Evolutionary conservation across 257 asterid species (phyloP).

Genomic region (Rehmannia glutinosa): DNA sequence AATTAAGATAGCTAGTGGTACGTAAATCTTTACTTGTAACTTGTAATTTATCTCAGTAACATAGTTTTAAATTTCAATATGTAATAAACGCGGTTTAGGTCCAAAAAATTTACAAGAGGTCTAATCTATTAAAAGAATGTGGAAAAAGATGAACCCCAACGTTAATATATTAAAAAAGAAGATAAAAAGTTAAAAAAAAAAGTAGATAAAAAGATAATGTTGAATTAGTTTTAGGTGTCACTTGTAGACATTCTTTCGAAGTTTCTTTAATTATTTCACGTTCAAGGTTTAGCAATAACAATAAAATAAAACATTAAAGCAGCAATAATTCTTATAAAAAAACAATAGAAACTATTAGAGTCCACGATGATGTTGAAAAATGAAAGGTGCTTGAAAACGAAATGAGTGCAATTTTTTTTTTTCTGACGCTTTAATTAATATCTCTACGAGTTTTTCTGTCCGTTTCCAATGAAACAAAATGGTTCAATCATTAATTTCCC

Average conservation of each 20-base stretch:
- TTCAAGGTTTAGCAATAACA: conserved; percentile 18
- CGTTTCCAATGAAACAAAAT: conserved; percentile 18
- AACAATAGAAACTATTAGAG: conserved; percentile 10
- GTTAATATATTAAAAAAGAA: too few species aligned
- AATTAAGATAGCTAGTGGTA: too few species aligned
- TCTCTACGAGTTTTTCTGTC: conserved; percentile 18
- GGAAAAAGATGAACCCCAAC: too few species aligned
- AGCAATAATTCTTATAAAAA: conserved; percentile 21
- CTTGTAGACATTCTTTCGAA: conserved; percentile 19
- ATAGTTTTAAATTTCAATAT: too few species aligned
- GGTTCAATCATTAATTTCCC: conserved; percentile 16
- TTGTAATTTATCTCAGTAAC: too few species aligned
- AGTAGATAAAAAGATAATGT: background rate
- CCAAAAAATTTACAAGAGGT: too few species aligned
- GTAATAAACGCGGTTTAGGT: too few species aligned
- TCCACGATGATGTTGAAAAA: conserved; percentile 26
- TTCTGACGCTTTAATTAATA: background rate
- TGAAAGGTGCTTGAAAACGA: conserved; percentile 28
- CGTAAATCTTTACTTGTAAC: too few species aligned
- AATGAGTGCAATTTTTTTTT: conserved; percentile 3
- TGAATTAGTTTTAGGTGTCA: conserved; percentile 14
- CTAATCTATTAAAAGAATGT: too few species aligned
- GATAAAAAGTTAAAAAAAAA: background rate
- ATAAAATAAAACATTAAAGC: conserved; percentile 13
- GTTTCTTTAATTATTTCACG: conserved; percentile 24